Evolutionary conservation across 1,284 basidiomycete genomes (phyloP), one percentile per base, ranked within the genome.

Genomic region (Pyrrhoderma noxium): DNA sequence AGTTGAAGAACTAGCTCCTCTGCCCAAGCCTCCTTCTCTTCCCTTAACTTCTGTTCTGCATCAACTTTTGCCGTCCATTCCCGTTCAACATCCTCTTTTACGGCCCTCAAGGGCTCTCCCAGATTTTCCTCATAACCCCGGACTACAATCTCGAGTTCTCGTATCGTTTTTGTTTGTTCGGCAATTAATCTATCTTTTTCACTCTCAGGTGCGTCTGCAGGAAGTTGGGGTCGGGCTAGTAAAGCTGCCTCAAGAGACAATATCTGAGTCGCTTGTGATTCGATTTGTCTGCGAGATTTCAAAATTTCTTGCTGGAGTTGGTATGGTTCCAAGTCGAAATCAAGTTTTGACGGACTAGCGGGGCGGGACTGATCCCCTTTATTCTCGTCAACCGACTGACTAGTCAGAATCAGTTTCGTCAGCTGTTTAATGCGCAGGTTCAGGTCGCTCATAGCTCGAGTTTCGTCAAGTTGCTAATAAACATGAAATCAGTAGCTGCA

Each of bases 261-360:
- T 42, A 93, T 89, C 60, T 92, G 88, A 11, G 75, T 84, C 0
- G 80, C 76, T 61, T 92, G 89, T 1, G 83, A 79, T 47, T 90
- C 83, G 23, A 92, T 67, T 57, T 87, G 78, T 21, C 82, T 75
- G 35, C 85, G 76, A 0, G 89, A 81, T 1, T 79, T 73, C 22
- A 93, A 79, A 4, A 93, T 76, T 57, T 93, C 87, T 70, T 93
- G 88, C 68, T 92, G 89, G 0, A 94, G 73, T 70, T 90, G 80
- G 55, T 90, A 88, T 1, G 87, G 84, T 0, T 85, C 80, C 76
- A 88, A 79, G 62, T 91, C 87, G 59, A 91, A 92, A 66, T 93
- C 85, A 35, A 91, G 69, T 70, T 92, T 93, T 41, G 77, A 76
- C 0, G 91, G 91, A 64, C 87, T 91, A 8, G 73, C 72, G 0